A percentile compares a stretch with the other conserved stretches of the same genome.
These are phyloP conservation scores for Dothiorella sarmentorum DNA, from an alignment of 2,329 filamentous ascomycete genomes.

Conservation along the genomic window DNA sequence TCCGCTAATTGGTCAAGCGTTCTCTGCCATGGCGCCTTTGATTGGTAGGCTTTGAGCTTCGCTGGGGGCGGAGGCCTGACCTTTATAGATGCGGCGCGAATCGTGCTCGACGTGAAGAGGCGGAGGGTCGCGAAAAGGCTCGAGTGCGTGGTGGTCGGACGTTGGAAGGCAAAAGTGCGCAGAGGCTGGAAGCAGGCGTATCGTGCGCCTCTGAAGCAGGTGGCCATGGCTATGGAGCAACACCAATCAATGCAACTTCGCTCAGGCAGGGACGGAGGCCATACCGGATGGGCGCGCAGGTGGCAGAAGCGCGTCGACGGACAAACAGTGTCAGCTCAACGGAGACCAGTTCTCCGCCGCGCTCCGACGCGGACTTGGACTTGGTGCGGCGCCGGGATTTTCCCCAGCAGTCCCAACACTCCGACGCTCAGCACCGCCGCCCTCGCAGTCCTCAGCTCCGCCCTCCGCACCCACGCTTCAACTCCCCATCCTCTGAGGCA, in stretches of 20 bases:
- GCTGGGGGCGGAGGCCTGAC: neutral
- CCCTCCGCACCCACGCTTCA: constrained; percentile 2
- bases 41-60: neutral
- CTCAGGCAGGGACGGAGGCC: neutral
- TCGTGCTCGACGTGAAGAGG: neutral
- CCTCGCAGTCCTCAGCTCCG: neutral
- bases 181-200: neutral
- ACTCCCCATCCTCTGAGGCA: constrained; percentile 8
- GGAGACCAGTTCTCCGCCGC: constrained; percentile 17
- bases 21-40: neutral
- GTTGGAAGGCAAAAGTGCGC: neutral
- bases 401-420: constrained; percentile 17
- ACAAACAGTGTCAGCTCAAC: constrained; percentile 14
- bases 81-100: neutral
- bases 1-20: neutral
- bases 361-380: constrained; percentile 13
- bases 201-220: neutral
- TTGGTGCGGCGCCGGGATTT: constrained; percentile 15
- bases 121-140: neutral
- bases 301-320: neutral
- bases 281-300: constrained; percentile 6
- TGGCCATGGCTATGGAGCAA: constrained; percentile 1
- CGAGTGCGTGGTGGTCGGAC: neutral
- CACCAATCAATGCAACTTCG: neutral
- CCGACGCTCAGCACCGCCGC: constrained; percentile 11